Base-by-base conservation (phyloP, 441 rosid species). In the Bruguiera hainesii region DNA sequence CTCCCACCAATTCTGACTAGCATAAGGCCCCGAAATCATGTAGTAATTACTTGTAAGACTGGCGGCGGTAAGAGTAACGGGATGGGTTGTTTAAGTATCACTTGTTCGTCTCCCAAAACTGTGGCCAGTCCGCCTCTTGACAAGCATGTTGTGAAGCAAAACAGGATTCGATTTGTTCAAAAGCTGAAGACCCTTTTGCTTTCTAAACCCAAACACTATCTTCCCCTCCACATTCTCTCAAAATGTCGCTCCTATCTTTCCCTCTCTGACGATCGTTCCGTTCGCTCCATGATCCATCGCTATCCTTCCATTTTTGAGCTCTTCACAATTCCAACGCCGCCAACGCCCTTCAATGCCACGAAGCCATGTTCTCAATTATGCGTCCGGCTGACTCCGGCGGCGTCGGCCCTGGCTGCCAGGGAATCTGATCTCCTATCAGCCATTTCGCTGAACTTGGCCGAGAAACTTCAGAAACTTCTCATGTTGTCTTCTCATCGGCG, bases 401-500 rank as follows among this genome's bases (percentile, higher is more conserved):
- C 97, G 59, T 75, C 75, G 0, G 75, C 82, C 25, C 89, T 93
- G 8, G 90, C 91, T 0, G 63, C 72, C 69, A 80, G 66, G 69
- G 97, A 93, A 71, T 48, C 70, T 69, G 68, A 74, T 58, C 83
- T 89, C 1, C 84, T 75, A 70, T 78, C 88, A 4, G 89, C 82
- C 23, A 79, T 87, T 57, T 77, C 98, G 26, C 64, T 61, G 56
- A 74, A 69, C 55, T 78, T 90, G 81, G 91, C 97, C 10, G 48
- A 67, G 62, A 93, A 91, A 69, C 89, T 91, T n/a, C 91, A 88
- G 80, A 91, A 89, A 74, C 90, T 93, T 76, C 88, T 93, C 20
- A 93, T 91, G 97, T 79, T 93, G 26, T 80, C 98, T 48, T 80
- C 91, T 63, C 90, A 90, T 74, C 81, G 60, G 11, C 75, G 90